Evolutionary conservation across 2,329 filamentous ascomycete genomes (phyloP), one percentile per base, ranked within the genome.

Genomic region (Scleromitrula shiraiana): DNA sequence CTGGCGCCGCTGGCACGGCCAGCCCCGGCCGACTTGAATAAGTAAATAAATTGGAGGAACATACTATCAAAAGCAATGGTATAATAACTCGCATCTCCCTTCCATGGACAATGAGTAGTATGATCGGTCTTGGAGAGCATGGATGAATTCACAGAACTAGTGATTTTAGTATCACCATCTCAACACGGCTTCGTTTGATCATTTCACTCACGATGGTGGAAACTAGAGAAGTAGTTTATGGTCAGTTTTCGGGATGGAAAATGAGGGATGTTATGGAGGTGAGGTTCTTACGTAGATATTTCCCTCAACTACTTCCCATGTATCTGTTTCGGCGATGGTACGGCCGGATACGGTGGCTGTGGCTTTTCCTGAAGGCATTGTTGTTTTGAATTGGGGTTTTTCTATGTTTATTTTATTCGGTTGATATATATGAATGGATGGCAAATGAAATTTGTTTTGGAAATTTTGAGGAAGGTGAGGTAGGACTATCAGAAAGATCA

Each of bases 51-150:
- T n/a, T n/a, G n/a, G n/a, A n/a, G 8, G 20, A 19, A 43, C 58
- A 43, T 24, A 62, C 65, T 65, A 41, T 69, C 67, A 27, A 69
- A 64, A 14, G 64, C 68, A 37, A 74, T 65, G 10, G 64, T 71
- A 58, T 74, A 74, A 58, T 74, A 74, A 6, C 61, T 65, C 3
- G 71, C 70, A 37, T 66, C 58, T 32, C 71, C 71, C 50, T 74
- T 74, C 68, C 70, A 72, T 1, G 69, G 67, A 47, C 71, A 74
- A 48, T 63, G 54, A 1, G 70, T 72, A 19, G 56, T 58, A 4
- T 67, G 69, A 8, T 64, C 50, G 0, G 70, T 72, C 32, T 65
- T 62, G 12, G 53, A 67, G 56, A 73, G 65, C 54, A 66, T 63
- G 4, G 63, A 62, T 48, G 60, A 58, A 12, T 66, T 66, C 40